Conservation (phyloP, 75 land plant genomes). For the Sequoia sempervirens region DNA sequence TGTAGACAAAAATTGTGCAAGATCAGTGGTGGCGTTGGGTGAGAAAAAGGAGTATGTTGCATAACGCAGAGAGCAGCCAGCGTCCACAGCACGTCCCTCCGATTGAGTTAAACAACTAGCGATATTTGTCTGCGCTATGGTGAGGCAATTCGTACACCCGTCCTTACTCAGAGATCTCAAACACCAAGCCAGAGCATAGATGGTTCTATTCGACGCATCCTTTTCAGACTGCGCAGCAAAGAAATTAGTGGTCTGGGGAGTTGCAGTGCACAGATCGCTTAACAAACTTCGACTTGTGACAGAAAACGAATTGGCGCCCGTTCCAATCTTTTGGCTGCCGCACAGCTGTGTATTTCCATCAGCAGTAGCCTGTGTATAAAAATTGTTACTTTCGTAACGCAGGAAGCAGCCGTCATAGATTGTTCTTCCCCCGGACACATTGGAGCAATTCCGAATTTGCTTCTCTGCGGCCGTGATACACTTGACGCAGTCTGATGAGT, state of each 20-base stretch:
- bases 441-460: constrained; percentile 19
- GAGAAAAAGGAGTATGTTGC: constrained; percentile 19
- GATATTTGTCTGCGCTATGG: constrained; percentile 16
- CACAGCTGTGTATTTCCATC: constrained; percentile 12
- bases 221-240: constrained; percentile 16
- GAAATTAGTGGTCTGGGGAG: constrained; percentile 12
- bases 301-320: not conserved
- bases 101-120: constrained; percentile 10
- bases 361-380: constrained; percentile 22
- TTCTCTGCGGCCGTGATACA: constrained; percentile 20
- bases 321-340: constrained; percentile 6
- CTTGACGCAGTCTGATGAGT: constrained; percentile 25
- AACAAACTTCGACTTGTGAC: constrained; percentile 6
- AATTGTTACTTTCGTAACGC: constrained; percentile 26
- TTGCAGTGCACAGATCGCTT: constrained; percentile 11
- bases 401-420: constrained; percentile 43
- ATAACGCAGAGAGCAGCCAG: constrained; percentile 34
- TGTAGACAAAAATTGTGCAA: constrained; percentile 5
- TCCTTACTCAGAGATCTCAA: not conserved
- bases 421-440: constrained; percentile 30
- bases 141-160: constrained; percentile 26
- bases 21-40: constrained; percentile 15
- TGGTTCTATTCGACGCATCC: not conserved
- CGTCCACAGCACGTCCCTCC: constrained; percentile 27
- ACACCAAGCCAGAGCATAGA: constrained; percentile 33